Percentiles rank a stretch among this genome's conserved stretches.
These are phyloP conservation scores for Panellus pusillus DNA, from an alignment of 768 basidiomycete genomes.

Conservation along the genomic window DNA sequence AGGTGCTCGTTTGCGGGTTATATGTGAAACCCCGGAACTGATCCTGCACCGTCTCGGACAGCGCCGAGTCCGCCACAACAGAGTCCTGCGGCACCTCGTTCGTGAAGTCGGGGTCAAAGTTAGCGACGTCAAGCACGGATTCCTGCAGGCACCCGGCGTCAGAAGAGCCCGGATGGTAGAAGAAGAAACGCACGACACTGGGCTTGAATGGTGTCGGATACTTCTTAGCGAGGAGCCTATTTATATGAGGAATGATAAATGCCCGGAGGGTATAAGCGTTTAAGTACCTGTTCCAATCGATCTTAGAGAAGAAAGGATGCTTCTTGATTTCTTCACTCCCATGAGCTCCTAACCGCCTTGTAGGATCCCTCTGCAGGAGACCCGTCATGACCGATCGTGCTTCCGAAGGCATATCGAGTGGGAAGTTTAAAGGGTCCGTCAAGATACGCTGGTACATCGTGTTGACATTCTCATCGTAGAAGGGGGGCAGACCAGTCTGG, in stretches of 20 bases:
- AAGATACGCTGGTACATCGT: conserved; percentile 97
- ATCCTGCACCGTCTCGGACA: conserved; percentile 96
- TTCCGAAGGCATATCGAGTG: conserved; percentile 82
- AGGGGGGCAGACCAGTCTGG: conserved; percentile 93
- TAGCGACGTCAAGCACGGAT: conserved; percentile 90
- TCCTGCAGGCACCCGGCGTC: conserved; percentile 46
- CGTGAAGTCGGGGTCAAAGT: conserved; percentile 98
- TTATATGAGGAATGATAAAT: neutral
- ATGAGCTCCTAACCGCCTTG: conserved; percentile 82
- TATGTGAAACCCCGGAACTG: conserved; percentile 93
- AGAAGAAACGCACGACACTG: conserved; percentile 67
- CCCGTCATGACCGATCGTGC: conserved; percentile 88
- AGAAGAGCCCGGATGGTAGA: neutral
- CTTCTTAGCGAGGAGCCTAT: conserved; percentile 83
- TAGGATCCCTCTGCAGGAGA: conserved; percentile 85
- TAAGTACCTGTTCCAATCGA: conserved; percentile 82
- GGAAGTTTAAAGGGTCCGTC: conserved; percentile 90
- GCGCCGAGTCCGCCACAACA: conserved; percentile 88
- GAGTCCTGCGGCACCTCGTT: conserved; percentile 94
- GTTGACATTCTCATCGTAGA: conserved; percentile 99
- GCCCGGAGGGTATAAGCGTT: neutral
- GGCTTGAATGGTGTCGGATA: conserved; percentile 98
- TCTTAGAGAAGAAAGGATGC: conserved; percentile 92
- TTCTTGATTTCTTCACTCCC: conserved; percentile 96
- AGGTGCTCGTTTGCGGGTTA: conserved; percentile 81